Evolutionary conservation across 2,329 filamentous ascomycete genomes (phyloP).

Genomic region (Aschersonia sp.): DNA sequence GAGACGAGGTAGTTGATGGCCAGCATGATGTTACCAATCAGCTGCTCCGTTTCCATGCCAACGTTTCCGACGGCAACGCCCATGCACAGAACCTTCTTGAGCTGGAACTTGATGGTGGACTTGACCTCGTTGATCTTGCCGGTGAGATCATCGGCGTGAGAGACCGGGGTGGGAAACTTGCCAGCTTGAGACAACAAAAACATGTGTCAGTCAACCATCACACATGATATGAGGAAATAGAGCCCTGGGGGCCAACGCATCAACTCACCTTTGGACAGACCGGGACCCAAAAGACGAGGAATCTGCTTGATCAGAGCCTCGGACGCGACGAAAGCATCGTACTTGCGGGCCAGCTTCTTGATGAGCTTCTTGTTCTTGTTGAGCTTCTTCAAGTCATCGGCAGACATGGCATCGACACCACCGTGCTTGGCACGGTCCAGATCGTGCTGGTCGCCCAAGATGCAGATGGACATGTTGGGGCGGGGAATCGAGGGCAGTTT

Average conservation of each 20-base stretch:
- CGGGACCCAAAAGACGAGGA: slow-evolving; percentile 95
- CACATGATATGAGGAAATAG: too few species aligned
- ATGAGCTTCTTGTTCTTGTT: slow-evolving; percentile 99
- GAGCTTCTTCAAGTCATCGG: slow-evolving; percentile 99
- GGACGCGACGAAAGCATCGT: slow-evolving; percentile 97
- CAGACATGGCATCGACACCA: slow-evolving; percentile 94
- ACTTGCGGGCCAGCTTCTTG: slow-evolving; percentile 99
- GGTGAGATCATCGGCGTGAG: slow-evolving; percentile 85
- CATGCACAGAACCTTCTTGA: slow-evolving; percentile 99
- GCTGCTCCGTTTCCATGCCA: slow-evolving; percentile 89
- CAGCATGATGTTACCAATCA: slow-evolving; percentile 98
- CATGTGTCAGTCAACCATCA: neutral
- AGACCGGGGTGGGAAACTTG: slow-evolving; percentile 99
- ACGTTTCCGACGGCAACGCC: slow-evolving; percentile 99
- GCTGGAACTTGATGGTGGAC: slow-evolving; percentile 99
- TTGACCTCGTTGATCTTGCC: slow-evolving; percentile 99
- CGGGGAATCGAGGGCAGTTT: slow-evolving; percentile 84
- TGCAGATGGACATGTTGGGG: slow-evolving; percentile 77
- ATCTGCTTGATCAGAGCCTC: slow-evolving; percentile 99
- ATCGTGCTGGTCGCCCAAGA: slow-evolving; percentile 74
- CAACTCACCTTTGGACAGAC: slow-evolving; percentile 85
- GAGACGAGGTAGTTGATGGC: slow-evolving; percentile 99
- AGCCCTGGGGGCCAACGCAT: too few species aligned
- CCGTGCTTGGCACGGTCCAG: slow-evolving; percentile 99
- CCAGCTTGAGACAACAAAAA: slow-evolving; percentile 47